Percentiles rank a stretch among this genome's conserved stretches.
These are phyloP conservation scores for Fusarium cicatricum DNA, from an alignment of 2,329 filamentous ascomycete genomes.

Conservation along the genomic window DNA sequence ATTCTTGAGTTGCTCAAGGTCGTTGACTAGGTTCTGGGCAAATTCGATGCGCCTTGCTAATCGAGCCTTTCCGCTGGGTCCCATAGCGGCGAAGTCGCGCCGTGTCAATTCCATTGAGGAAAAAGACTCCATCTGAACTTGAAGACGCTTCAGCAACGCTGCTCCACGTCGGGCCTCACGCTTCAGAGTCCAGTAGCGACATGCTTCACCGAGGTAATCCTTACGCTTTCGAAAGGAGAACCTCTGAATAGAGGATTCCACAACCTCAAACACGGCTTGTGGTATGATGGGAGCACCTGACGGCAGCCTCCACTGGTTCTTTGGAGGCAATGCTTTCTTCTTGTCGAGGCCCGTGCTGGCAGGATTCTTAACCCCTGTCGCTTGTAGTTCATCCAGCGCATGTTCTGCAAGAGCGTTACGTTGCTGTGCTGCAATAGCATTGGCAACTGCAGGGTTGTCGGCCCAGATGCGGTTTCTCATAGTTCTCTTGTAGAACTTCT, in stretches of 20 bases:
- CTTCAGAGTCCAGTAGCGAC: conserved; percentile 98
- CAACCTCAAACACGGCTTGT: conserved; percentile 83
- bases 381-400: conserved; percentile 81
- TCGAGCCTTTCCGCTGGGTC: conserved; percentile 79
- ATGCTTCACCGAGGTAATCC: conserved; percentile 91
- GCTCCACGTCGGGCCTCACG: conserved; percentile 91
- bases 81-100: conserved; percentile 96
- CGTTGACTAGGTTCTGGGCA: conserved; percentile 75
- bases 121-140: conserved; percentile 95
- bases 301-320: conserved; percentile 81
- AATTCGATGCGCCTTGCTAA: conserved; percentile 88
- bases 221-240: conserved; percentile 86
- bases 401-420: conserved; percentile 71
- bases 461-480: conserved; percentile 94
- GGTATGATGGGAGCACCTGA: conserved; percentile 96
- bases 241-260: conserved; percentile 82
- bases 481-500: conserved; percentile 86
- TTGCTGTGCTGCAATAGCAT: conserved; percentile 79
- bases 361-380: conserved; percentile 83
- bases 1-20: conserved; percentile 78
- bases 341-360: conserved; percentile 79
- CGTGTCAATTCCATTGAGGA: conserved; percentile 97
- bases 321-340: conserved; percentile 62
- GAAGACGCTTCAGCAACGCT: conserved; percentile 88
- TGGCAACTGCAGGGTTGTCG: conserved; percentile 84